Percentiles rank a stretch among this genome's conserved stretches.
Evolutionary conservation across 805 yeast genomes (phyloP).

Genomic region (Metschnikowia bowlesiae): DNA sequence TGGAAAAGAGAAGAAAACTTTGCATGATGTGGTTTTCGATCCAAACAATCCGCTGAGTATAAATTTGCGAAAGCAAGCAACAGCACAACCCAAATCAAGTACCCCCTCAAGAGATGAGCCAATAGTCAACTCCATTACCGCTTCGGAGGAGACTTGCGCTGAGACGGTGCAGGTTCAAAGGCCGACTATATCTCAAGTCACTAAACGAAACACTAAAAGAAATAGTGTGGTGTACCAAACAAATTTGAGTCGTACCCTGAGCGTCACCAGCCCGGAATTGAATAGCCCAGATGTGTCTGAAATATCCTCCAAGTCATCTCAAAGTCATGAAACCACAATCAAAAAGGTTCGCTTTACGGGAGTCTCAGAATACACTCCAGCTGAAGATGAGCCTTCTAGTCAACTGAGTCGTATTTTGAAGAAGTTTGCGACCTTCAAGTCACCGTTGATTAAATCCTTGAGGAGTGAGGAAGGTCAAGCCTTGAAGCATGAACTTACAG

Average conservation of each 20-base stretch:
- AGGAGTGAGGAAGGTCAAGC: constrained; percentile 28
- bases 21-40: constrained; percentile 37
- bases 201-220: constrained; percentile 18
- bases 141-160: not conserved
- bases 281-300: not conserved
- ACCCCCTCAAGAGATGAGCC: not conserved
- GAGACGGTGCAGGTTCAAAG: not conserved
- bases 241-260: not conserved
- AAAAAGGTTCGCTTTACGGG: constrained; percentile 52
- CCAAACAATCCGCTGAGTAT: constrained; percentile 32
- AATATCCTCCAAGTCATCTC: constrained; percentile 13
- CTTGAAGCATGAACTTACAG: constrained; percentile 28
- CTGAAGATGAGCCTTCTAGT: constrained; percentile 52
- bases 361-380: constrained; percentile 47
- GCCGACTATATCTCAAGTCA: constrained; percentile 16
- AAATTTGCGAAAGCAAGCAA: constrained; percentile 11
- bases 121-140: not conserved
- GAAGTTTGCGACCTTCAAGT: constrained; percentile 35
- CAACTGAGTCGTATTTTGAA: constrained; percentile 33
- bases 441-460: constrained; percentile 5
- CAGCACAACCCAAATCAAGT: not conserved
- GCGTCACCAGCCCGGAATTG: not conserved
- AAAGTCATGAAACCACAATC: constrained; percentile 7
- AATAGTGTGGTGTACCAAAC: constrained; percentile 24
- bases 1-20: constrained; percentile 33